Base-by-base conservation (phyloP, 805 yeast genomes). In the Cyberlindnera euphorbiiphila region DNA sequence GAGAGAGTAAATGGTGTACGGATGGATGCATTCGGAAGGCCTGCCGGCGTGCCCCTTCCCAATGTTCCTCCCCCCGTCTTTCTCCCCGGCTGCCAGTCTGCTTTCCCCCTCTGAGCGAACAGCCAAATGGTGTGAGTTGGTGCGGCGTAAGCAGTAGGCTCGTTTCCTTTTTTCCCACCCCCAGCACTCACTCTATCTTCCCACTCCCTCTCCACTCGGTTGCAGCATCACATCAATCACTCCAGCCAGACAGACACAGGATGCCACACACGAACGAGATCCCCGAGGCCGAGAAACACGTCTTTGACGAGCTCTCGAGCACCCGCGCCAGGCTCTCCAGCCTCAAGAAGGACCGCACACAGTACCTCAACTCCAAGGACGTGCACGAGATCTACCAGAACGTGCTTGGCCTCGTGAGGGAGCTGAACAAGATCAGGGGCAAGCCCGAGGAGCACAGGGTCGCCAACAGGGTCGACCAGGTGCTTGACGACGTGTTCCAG, bases 401-500 rank as follows among this genome's bases (percentile, higher is more conserved):
- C 25, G 85, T 83, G 29, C 64, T 84, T 37, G 56, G 63, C 12
- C 60, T 70, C 29, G 72, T 81, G 11, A 72, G 76, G 42, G 72
- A 71, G 33, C 60, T 85, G 41, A 71, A 74, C 41, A 57, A 62
- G 21, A 65, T 78, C 26, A 68, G 45, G 4, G 47, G 51, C 19
- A 53, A 55, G 1, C 7, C 28, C 4, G 14, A 18, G 8, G 57
- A 49, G 18, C 46, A 54, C 18, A n/a, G n/a, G n/a, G n/a, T n/a
- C n/a, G 64, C 45, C 7, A 69, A 69, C 42, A 57, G 68, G 43
- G 86, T 85, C 12, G 96, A 89, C 54, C 67, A 76, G 9, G 71
- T 85, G 9, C 68, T 86, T 29, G 97, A 89, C 59, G 97, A 89
- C 53, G 85, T 85, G 16, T 87, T 91, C 70, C 96, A 91, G 60